Evolutionary conservation across 129 eudicot species (phyloP).

Genomic region (Tanacetum coccineum): DNA sequence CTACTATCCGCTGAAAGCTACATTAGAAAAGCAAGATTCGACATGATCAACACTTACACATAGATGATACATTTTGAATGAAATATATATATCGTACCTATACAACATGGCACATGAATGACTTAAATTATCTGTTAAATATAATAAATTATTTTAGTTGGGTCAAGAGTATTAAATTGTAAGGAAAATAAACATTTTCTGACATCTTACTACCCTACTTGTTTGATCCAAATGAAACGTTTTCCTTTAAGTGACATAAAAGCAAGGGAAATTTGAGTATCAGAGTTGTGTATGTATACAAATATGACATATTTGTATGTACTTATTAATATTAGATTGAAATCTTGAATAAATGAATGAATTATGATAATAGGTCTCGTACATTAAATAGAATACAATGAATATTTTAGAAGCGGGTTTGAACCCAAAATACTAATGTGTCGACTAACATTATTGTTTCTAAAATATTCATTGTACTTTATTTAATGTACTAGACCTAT

Average conservation of each 20-base stretch:
- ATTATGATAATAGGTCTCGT: too few species aligned
- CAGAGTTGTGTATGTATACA: neutral
- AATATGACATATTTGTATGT: too few species aligned
- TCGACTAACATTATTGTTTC: too few species aligned
- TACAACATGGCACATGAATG: slow-evolving; percentile 36
- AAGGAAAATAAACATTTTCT: slow-evolving; percentile 17
- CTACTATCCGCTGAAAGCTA: neutral
- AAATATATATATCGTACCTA: slow-evolving; percentile 7
- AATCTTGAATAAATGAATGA: too few species aligned
- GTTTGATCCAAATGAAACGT: slow-evolving; percentile 21
- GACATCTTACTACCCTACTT: slow-evolving; percentile 35
- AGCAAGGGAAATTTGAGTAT: neutral
- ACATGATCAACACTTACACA: slow-evolving; percentile 18
- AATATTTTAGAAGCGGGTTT: too few species aligned
- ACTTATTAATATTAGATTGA: too few species aligned
- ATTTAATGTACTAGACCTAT: too few species aligned
- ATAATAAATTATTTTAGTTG: slow-evolving; percentile 25
- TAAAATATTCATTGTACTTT: too few species aligned
- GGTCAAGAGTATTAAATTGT: slow-evolving; percentile 21
- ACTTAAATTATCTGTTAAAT: slow-evolving; percentile 31
- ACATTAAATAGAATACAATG: too few species aligned
- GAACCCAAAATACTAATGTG: too few species aligned
- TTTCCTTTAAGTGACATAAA: neutral
- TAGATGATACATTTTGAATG: slow-evolving; percentile 19
- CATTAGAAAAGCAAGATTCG: slow-evolving; percentile 16